These are phyloP conservation scores for Boletus bicolor DNA, from an alignment of 768 basidiomycete species.

Conservation along the genomic window DNA sequence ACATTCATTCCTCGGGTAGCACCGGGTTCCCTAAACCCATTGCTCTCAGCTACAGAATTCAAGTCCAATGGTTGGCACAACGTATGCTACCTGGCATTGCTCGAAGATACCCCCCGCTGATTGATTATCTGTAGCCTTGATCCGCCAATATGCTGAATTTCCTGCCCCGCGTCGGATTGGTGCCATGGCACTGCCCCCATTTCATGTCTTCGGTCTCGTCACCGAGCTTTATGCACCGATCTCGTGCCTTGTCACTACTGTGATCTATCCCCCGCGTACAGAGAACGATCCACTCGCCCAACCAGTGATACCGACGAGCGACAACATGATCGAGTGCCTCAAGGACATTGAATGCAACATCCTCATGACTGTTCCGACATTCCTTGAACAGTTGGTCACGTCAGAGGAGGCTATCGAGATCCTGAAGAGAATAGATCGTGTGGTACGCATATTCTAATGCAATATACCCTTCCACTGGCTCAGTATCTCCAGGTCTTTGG, in stretches of 20 bases:
- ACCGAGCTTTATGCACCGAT: constrained; percentile 20
- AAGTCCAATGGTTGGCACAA: constrained; percentile 34
- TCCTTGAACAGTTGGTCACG: constrained; percentile 37
- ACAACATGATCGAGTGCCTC: constrained; percentile 38
- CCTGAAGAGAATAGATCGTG: constrained; percentile 23
- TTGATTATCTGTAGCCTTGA: constrained; percentile 1
- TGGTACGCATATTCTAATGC: constrained; percentile 25
- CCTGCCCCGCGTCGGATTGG: constrained; percentile 18
- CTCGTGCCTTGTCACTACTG: constrained; percentile 9
- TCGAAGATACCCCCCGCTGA: not conserved
- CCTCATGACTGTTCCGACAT: constrained; percentile 36
- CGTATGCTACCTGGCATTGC: constrained; percentile 26
- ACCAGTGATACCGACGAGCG: constrained; percentile 38
- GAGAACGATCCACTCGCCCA: constrained; percentile 15
- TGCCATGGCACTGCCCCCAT: constrained; percentile 26
- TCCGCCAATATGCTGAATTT: not conserved
- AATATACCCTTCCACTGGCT: not conserved
- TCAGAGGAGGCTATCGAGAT: constrained; percentile 24
- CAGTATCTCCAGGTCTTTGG: constrained; percentile 30
- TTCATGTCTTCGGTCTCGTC: constrained; percentile 24
- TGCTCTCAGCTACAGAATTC: constrained; percentile 31
- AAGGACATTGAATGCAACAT: constrained; percentile 26
- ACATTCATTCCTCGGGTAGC: constrained; percentile 51
- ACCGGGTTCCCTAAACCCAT: constrained; percentile 51
- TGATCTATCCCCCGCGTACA: constrained; percentile 29